Evolutionary conservation across 495 filamentous ascomycete species (phyloP).

Genomic region (Aspergillus biplanus): DNA sequence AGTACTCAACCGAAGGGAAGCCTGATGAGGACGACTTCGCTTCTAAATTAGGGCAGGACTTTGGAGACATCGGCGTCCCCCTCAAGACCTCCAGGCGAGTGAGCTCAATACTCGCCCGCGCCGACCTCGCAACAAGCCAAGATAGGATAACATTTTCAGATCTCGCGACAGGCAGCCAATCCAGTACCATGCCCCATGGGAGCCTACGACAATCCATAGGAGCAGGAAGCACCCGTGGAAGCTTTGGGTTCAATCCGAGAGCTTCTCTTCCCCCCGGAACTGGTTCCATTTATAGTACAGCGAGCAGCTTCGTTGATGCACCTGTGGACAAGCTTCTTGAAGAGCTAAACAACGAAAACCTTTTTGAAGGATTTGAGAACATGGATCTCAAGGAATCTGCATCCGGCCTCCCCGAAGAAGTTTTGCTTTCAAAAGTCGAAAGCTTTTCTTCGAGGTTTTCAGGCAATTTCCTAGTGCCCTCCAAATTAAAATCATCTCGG

Average conservation of each 20-base stretch:
- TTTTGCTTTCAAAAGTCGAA: conserved; percentile 73
- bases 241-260: conserved; percentile 56
- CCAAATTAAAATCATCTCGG: conserved; percentile 46
- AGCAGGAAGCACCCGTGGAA: conserved; percentile 63
- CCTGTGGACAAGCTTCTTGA: conserved; percentile 75
- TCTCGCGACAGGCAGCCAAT: conserved; percentile 57
- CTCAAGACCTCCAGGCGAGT: conserved; percentile 81
- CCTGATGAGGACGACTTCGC: conserved; percentile 62
- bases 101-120: conserved; percentile 89
- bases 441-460: conserved; percentile 67
- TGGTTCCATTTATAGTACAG: conserved; percentile 46
- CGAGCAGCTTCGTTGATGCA: conserved; percentile 62
- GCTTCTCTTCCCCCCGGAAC: conserved; percentile 45
- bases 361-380: conserved; percentile 69
- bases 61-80: conserved; percentile 65
- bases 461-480: conserved; percentile 57
- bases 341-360: conserved; percentile 64
- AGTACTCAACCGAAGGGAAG: conserved; percentile 37
- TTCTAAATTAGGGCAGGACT: conserved; percentile 78
- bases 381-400: conserved; percentile 73
- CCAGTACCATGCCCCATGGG: conserved; percentile 49
- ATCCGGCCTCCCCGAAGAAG: conserved; percentile 72
- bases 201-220: conserved; percentile 75
- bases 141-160: conserved; percentile 77
- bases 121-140: conserved; percentile 79